Base-by-base conservation (phyloP, 257 asterid genomes). In the Lantana camara region DNA sequence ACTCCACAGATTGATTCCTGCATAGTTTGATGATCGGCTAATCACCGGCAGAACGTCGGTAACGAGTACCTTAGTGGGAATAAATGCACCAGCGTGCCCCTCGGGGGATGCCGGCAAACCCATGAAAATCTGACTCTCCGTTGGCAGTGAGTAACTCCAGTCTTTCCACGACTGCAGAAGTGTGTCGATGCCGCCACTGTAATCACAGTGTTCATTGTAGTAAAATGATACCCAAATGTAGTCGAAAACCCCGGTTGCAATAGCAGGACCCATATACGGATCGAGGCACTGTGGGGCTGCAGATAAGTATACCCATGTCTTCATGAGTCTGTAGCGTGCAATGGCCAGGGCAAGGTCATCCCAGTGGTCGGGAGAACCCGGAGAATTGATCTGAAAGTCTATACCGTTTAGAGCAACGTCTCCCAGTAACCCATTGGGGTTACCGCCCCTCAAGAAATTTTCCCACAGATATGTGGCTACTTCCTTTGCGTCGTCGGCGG, bases 241-340 rank as follows among this genome's bases (percentile, higher is more conserved):
- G 32, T 27, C 32, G 32, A 84, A 81, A 7, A 76, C 68, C 9
- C 83, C 86, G 0, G 79, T 54, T n/a, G 19, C 12, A 24, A 78
- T 75, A 4, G 87, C 83, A 3, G 77, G 4, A 29, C 35, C 55
- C 15, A 78, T 24, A 32, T 77, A 81, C 0, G 81, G 83, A 46
- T 66, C 27, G 1, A 70, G 66, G 30, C 83, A 81, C 10, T 77
- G 82, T 10, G 87, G 86, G 32, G 87, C 81, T 2, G 87, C 87
- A 0, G 83, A 61, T 57, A 80, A 65, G 57, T 60, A 77, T 9
- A 77, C 69, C 61, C 59, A 70, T 63, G 55, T 44, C 52, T 64
- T 63, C 0, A 76, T 2, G 24, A 7, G 61, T 30, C 66, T 68
- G 46, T 8, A 67, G 0, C 27, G 40, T 0, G 67, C 13, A 11